These are phyloP conservation scores for Candida smagusa DNA, from an alignment of 1,139 yeast species.

Conservation along the genomic window DNA sequence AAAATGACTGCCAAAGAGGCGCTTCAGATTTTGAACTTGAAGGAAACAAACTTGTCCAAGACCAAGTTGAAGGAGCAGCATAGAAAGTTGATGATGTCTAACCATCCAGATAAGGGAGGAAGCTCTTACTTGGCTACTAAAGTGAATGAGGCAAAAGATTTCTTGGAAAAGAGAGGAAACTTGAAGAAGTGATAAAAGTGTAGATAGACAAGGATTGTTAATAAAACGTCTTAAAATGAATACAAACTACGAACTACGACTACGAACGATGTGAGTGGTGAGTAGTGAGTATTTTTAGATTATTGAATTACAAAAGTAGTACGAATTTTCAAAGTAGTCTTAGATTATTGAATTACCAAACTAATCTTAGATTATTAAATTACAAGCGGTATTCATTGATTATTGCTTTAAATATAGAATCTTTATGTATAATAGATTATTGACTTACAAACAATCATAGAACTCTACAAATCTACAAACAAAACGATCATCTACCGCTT, in stretches of 20 bases:
- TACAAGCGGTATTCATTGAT: too few relatives aligned
- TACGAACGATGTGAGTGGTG: too few relatives aligned
- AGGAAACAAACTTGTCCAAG: conserved; percentile 73
- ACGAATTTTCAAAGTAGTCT: too few relatives aligned
- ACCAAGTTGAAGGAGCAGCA: conserved; percentile 87
- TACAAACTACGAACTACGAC: neutral
- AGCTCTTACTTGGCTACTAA: conserved; percentile 93
- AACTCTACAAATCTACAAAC: too few relatives aligned
- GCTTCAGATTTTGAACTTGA: conserved; percentile 76
- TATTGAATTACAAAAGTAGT: too few relatives aligned
- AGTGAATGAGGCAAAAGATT: conserved; percentile 95
- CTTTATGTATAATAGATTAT: too few relatives aligned
- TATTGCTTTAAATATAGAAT: too few relatives aligned
- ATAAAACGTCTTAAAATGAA: neutral
- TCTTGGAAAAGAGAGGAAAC: conserved; percentile 80
- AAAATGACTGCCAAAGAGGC: conserved; percentile 94
- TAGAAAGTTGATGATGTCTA: conserved; percentile 80
- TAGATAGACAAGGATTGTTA: neutral
- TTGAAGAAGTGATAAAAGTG: conserved; percentile 33
- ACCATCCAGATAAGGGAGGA: conserved; percentile 98
- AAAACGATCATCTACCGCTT: too few relatives aligned
- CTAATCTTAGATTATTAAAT: too few relatives aligned
- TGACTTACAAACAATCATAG: too few relatives aligned
- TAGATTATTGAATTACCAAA: too few relatives aligned
- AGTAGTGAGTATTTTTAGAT: too few relatives aligned